phyloP scores from a whole-genome alignment of 768 basidiomycete species.

The Lactarius psammicola region DNA sequence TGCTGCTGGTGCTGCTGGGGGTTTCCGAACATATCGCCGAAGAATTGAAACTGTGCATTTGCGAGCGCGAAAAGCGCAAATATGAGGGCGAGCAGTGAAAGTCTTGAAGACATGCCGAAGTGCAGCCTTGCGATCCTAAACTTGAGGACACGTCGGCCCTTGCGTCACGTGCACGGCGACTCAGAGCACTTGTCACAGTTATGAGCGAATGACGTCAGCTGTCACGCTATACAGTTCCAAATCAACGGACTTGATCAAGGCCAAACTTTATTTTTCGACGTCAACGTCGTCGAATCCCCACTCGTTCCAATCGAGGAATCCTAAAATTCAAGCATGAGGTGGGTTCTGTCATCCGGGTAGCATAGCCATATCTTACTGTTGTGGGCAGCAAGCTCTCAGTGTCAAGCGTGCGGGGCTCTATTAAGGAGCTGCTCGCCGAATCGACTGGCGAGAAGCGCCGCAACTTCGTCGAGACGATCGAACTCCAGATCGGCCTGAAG shows the following conservation, averaged over 20 bases:
- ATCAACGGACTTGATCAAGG: too few species aligned
- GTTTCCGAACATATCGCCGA: conserved; percentile 29
- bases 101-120: conserved; percentile 1
- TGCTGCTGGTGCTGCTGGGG: conserved; percentile 26
- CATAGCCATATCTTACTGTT: neutral
- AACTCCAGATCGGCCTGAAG: conserved; percentile 95
- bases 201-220: neutral
- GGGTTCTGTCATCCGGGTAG: neutral
- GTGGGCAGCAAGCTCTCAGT: conserved; percentile 82
- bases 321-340: conserved; percentile 30
- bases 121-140: neutral
- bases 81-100: conserved; percentile 10
- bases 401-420: conserved; percentile 99
- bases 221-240: conserved; percentile 27
- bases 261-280: conserved; percentile 23
- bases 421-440: conserved; percentile 84
- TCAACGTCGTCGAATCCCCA: conserved; percentile 1
- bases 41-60: conserved; percentile 29
- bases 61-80: conserved; percentile 13
- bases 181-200: neutral
- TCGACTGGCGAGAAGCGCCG: conserved; percentile 87
- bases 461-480: conserved; percentile 95
- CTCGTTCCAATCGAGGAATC: conserved; percentile 8
- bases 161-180: too few species aligned
- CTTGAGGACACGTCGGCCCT: neutral